phyloP scores from a whole-genome alignment of 345 rosid species.

The Luvunga scandens region DNA sequence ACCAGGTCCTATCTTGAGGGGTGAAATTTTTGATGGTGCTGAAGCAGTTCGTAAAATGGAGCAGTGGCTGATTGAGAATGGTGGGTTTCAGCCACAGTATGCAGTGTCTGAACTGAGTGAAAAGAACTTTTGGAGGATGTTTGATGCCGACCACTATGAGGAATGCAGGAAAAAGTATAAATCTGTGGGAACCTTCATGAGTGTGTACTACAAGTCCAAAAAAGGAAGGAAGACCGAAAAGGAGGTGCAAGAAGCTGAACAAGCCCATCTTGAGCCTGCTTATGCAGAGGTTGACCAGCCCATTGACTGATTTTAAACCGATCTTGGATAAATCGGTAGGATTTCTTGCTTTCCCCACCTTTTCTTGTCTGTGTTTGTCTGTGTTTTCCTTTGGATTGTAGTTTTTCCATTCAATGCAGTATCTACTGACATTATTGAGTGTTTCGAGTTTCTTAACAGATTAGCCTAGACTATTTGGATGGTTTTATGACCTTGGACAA shows the following conservation, averaged over 20 bases:
- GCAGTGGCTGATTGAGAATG: conserved; percentile 92
- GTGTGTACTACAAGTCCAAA: conserved; percentile 95
- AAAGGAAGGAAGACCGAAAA: conserved; percentile 99
- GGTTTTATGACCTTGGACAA: neutral
- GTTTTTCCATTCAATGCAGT: neutral
- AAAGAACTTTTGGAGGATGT: conserved; percentile 98
- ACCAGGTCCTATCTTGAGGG: conserved; percentile 93
- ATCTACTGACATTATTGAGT: neutral
- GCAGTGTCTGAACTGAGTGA: conserved; percentile 90
- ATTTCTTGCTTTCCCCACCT: conserved; percentile 15
- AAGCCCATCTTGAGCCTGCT: conserved; percentile 73
- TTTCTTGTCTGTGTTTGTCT: conserved; percentile 16
- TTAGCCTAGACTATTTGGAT: conserved; percentile 19
- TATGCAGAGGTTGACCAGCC: conserved; percentile 48
- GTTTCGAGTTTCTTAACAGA: neutral
- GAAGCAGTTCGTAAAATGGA: conserved; percentile 88
- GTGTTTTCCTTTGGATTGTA: neutral
- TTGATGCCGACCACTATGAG: conserved; percentile 82
- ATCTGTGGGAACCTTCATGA: conserved; percentile 98
- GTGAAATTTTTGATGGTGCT: conserved; percentile 83
- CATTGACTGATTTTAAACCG: conserved; percentile 16
- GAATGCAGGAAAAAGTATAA: conserved; percentile 76
- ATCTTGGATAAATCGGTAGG: neutral
- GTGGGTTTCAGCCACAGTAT: conserved; percentile 92
- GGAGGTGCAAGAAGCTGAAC: conserved; percentile 95